These are phyloP conservation scores for Coemansia sp. DNA, from an alignment of 192 early-diverging fungal genomes.

Conservation along the genomic window DNA sequence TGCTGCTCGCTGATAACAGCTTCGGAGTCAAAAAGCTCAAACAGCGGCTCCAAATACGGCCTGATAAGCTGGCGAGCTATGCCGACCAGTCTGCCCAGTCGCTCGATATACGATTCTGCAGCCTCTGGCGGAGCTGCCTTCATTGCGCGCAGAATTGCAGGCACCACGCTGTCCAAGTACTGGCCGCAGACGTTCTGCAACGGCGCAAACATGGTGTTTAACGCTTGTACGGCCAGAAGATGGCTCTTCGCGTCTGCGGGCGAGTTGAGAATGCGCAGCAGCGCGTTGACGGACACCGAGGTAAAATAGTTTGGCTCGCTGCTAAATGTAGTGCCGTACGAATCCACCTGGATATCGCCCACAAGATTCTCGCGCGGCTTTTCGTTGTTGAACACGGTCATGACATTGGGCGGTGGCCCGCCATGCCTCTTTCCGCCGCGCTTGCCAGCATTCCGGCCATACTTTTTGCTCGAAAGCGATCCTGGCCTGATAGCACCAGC, in stretches of 20 bases:
- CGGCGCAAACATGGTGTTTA: constrained; percentile 91
- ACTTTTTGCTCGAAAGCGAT: background rate
- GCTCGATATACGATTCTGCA: constrained; percentile 88
- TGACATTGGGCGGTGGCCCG: constrained; percentile 23
- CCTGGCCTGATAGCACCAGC: background rate
- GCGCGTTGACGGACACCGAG: constrained; percentile 82
- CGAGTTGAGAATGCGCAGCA: constrained; percentile 89
- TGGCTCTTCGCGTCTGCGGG: constrained; percentile 79
- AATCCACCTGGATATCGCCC: constrained; percentile 28
- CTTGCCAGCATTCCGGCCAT: constrained; percentile 36
- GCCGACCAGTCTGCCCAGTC: constrained; percentile 78
- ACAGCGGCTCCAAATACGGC: constrained; percentile 80
- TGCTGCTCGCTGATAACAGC: constrained; percentile 68
- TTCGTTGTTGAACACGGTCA: constrained; percentile 30
- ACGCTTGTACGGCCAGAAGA: constrained; percentile 85
- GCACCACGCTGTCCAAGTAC: constrained; percentile 65
- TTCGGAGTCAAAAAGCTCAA: constrained; percentile 84
- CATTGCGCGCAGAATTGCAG: constrained; percentile 86
- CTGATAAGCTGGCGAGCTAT: constrained; percentile 92
- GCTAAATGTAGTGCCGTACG: constrained; percentile 31
- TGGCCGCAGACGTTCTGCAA: constrained; percentile 37
- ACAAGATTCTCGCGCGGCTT: constrained; percentile 26
- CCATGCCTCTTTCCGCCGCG: constrained; percentile 57
- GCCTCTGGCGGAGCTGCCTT: constrained; percentile 71
- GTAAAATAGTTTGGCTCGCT: constrained; percentile 84